phyloP scores from a whole-genome alignment of 768 basidiomycete species.

The Roridomyces roridus region DNA sequence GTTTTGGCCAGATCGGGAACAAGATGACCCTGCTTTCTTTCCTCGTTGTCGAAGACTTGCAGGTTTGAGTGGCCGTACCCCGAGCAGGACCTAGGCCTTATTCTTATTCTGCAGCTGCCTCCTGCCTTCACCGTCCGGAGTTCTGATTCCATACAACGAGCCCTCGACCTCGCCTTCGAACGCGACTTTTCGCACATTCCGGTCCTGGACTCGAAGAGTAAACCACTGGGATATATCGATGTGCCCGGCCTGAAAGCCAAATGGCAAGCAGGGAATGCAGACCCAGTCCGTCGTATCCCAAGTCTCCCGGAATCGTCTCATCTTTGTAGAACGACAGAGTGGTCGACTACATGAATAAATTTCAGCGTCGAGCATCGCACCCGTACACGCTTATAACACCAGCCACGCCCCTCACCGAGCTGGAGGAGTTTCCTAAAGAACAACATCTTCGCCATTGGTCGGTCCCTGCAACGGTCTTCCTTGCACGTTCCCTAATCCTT shows the following conservation, averaged over 20 bases:
- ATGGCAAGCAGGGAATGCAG: conserved; percentile 77
- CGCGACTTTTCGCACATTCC: conserved; percentile 95
- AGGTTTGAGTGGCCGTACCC: too few relatives aligned
- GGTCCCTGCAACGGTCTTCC: conserved; percentile 23
- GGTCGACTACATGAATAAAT: conserved; percentile 71
- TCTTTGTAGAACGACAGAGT: conserved; percentile 70
- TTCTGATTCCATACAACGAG: conserved; percentile 72
- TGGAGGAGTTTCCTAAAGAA: conserved; percentile 79
- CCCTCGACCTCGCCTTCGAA: conserved; percentile 89
- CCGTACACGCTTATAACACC: conserved; percentile 87
- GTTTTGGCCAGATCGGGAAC: too few relatives aligned
- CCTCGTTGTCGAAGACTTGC: not conserved
- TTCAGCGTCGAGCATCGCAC: conserved; percentile 65
- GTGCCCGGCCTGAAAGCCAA: conserved; percentile 74
- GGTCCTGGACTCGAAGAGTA: conserved; percentile 78
- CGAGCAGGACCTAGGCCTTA: too few relatives aligned
- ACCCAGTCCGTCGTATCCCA: conserved; percentile 59
- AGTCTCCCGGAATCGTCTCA: conserved; percentile 2
- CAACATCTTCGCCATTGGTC: conserved; percentile 81
- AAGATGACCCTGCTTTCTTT: not conserved
- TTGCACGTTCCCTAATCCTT: not conserved
- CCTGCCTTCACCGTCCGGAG: conserved; percentile 86
- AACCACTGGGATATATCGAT: conserved; percentile 86
- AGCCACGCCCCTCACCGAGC: conserved; percentile 73
- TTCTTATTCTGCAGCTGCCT: conserved; percentile 79